phyloP scores from a whole-genome alignment of 169 alveolate species.

The Cryptosporidium andersoni region DNA sequence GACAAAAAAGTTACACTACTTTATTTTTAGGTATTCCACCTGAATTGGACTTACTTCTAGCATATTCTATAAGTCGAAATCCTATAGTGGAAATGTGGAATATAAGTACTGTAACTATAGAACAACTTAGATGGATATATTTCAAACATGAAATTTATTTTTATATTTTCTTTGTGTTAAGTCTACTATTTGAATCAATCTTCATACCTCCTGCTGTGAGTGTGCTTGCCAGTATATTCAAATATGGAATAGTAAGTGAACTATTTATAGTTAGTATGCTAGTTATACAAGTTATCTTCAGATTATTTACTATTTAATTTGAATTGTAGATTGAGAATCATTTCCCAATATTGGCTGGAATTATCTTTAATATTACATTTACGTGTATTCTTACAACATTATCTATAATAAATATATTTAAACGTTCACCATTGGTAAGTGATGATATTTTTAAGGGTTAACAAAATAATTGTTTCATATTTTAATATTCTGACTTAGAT shows the following conservation, averaged over 20 bases:
- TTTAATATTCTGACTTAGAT: background rate
- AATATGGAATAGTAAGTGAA: slow-evolving; percentile 54
- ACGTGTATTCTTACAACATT: slow-evolving; percentile 4
- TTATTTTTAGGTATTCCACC: slow-evolving; percentile 25
- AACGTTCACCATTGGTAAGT: slow-evolving; percentile 32
- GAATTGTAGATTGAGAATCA: slow-evolving; percentile 7
- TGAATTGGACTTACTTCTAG: slow-evolving; percentile 32
- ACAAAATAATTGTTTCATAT: background rate
- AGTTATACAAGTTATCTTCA: background rate
- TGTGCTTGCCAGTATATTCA: slow-evolving; percentile 18
- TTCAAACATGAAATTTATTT: slow-evolving; percentile 62
- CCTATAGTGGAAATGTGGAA: slow-evolving; percentile 44
- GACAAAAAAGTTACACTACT: background rate
- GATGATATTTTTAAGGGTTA: background rate
- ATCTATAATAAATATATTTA: background rate
- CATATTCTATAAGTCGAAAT: slow-evolving; percentile 15
- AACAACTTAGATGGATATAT: slow-evolving; percentile 41
- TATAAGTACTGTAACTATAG: slow-evolving; percentile 33
- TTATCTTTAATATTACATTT: slow-evolving; percentile 14
- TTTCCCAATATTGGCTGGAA: slow-evolving; percentile 20
- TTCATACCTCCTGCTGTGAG: slow-evolving; percentile 30
- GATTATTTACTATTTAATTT: background rate
- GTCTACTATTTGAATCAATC: slow-evolving; percentile 45
- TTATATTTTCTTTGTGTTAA: slow-evolving; percentile 28
- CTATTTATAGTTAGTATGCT: background rate